A percentile compares a stretch with the other conserved stretches of the same genome.
phyloP scores from a whole-genome alignment of 495 filamentous ascomycete genomes.

The Astrothelium macrocarpum region DNA sequence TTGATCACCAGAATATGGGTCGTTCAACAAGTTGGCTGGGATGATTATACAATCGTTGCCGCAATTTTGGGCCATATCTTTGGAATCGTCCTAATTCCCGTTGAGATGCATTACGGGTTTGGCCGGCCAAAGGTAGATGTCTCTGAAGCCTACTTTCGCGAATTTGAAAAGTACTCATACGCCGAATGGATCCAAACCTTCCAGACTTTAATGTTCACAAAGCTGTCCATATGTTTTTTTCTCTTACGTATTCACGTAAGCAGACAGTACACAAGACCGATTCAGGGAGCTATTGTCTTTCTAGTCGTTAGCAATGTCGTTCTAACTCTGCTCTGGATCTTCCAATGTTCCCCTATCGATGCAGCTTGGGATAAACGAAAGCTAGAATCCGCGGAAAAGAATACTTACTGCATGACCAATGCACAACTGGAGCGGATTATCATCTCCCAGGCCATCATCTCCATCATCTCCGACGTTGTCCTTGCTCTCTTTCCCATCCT shows the following conservation, averaged over 20 bases:
- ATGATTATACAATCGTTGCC: neutral
- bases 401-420: neutral
- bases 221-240: slow-evolving; percentile 69
- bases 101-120: neutral
- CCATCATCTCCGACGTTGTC: neutral
- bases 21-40: neutral
- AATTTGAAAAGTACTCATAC: neutral
- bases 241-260: slow-evolving; percentile 64
- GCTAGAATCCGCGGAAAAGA: too few species aligned
- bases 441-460: neutral
- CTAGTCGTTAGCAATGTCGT: neutral
- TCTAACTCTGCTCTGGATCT: neutral
- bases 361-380: neutral
- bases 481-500: neutral
- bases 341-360: neutral
- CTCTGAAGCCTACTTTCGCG: neutral
- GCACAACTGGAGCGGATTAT: neutral
- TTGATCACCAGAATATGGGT: neutral
- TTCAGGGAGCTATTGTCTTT: neutral
- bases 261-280: neutral
- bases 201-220: slow-evolving; percentile 38
- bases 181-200: slow-evolving; percentile 2
- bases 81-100: neutral
- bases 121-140: neutral
- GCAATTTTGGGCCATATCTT: neutral